phyloP scores from a whole-genome alignment of 2,329 filamentous ascomycete genomes.

The Alternaria gaisen region DNA sequence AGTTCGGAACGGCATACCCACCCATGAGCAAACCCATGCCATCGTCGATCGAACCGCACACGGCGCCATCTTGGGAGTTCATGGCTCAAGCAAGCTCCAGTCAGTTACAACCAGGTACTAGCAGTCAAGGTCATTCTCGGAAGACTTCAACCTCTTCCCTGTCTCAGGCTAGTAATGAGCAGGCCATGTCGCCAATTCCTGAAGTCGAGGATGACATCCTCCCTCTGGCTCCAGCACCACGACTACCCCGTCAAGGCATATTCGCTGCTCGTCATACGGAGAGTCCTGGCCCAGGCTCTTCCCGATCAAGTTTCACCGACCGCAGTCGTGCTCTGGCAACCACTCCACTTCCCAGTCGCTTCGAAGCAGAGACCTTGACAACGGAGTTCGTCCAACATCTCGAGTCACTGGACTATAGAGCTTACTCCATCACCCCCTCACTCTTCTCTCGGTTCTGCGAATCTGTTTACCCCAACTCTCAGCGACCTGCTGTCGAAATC shows the following conservation, averaged over 20 bases:
- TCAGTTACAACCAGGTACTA: conserved; percentile 34
- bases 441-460: conserved; percentile 44
- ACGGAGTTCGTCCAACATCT: conserved; percentile 45
- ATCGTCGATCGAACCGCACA: conserved; percentile 40
- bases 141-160: conserved; percentile 45
- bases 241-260: conserved; percentile 42
- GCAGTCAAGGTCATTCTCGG: conserved; percentile 38
- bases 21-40: conserved; percentile 30
- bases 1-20: conserved; percentile 29
- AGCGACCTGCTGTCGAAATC: conserved; percentile 27
- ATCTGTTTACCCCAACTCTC: conserved; percentile 43
- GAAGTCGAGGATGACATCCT: conserved; percentile 44
- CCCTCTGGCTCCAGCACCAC: conserved; percentile 36
- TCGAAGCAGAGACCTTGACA: conserved; percentile 49
- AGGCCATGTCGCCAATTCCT: conserved; percentile 37
- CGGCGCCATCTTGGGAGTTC: conserved; percentile 48
- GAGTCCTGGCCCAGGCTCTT: conserved; percentile 36
- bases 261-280: conserved; percentile 40
- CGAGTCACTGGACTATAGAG: conserved; percentile 34
- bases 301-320: conserved; percentile 43
- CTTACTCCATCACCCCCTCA: conserved; percentile 36
- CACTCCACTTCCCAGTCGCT: conserved; percentile 44
- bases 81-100: conserved; percentile 36
- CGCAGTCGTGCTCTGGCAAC: conserved; percentile 44
- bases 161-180: conserved; percentile 42